A percentile compares a stretch with the other conserved stretches of the same genome.
Conservation (phyloP, 257 asterid species). For the Petrea volubilis region DNA sequence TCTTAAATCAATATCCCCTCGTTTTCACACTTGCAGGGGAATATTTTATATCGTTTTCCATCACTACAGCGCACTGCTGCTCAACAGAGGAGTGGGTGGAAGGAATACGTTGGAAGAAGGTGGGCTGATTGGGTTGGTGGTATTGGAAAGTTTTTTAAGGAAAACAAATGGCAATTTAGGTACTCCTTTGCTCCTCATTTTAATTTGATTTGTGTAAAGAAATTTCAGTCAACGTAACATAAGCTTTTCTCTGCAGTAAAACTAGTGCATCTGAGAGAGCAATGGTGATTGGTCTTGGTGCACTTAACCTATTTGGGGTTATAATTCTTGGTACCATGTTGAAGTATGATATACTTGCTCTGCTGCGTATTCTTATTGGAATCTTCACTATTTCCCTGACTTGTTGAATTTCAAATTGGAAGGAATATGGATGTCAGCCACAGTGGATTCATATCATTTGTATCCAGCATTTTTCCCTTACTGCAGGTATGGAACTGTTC, state of each 20-base stretch:
- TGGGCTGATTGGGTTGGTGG: constrained; percentile 79
- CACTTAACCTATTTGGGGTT: constrained; percentile 59
- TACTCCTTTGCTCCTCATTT: constrained; percentile 22
- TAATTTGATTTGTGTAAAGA: not conserved
- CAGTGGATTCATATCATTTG: constrained; percentile 53
- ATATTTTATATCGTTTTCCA: constrained; percentile 92
- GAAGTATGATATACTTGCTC: constrained; percentile 44
- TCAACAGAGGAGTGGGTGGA: constrained; percentile 65
- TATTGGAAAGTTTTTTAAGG: constrained; percentile 63
- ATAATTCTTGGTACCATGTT: constrained; percentile 63
- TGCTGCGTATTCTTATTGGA: constrained; percentile 4
- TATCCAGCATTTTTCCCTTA: constrained; percentile 52
- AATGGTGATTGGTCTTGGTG: constrained; percentile 69
- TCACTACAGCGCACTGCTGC: constrained; percentile 96
- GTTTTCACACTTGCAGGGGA: constrained; percentile 60
- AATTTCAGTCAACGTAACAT: constrained; percentile 15
- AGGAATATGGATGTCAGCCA: constrained; percentile 50
- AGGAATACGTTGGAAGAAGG: constrained; percentile 77
- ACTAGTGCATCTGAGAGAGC: constrained; percentile 61
- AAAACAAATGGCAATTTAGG: constrained; percentile 83
- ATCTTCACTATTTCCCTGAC: constrained; percentile 28
- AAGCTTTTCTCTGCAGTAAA: constrained; percentile 47
- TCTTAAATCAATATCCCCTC: constrained; percentile 1
- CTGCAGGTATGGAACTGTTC: constrained; percentile 44
- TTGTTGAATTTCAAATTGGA: constrained; percentile 29